These are phyloP conservation scores for Volvariella surrecta DNA, from an alignment of 1,284 basidiomycete species.

Conservation along the genomic window DNA sequence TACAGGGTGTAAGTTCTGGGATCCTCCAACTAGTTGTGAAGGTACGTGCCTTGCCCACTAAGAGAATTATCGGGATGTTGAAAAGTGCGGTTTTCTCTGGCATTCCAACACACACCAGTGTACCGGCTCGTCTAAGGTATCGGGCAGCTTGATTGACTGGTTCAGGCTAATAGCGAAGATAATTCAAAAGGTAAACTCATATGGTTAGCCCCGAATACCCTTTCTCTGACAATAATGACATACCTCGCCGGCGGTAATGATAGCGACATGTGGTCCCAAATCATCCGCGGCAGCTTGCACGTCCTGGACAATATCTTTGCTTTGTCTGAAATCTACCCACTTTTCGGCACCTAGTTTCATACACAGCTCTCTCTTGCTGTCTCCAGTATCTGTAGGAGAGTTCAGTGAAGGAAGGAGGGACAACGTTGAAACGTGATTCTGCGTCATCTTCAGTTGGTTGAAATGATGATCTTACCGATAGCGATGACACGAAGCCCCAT, in stretches of 20 bases:
- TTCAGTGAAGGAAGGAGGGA: too few species aligned
- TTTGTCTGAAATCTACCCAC: slow-evolving; percentile 64
- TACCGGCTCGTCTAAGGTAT: slow-evolving; percentile 50
- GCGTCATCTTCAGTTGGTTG: not conserved
- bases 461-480: slow-evolving; percentile 37
- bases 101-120: slow-evolving; percentile 57
- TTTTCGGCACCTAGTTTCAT: slow-evolving; percentile 55
- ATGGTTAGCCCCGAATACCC: slow-evolving; percentile 3
- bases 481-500: slow-evolving; percentile 65
- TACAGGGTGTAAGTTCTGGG: slow-evolving; percentile 56
- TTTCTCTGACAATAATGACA: too few species aligned
- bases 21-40: too few species aligned
- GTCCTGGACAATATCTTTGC: slow-evolving; percentile 37
- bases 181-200: not conserved
- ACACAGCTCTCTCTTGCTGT: slow-evolving; percentile 53
- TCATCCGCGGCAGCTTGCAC: slow-evolving; percentile 53
- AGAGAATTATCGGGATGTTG: slow-evolving; percentile 44
- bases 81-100: slow-evolving; percentile 31
- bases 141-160: slow-evolving; percentile 60
- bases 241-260: slow-evolving; percentile 43
- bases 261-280: slow-evolving; percentile 56
- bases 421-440: not conserved
- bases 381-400: slow-evolving; percentile 55
- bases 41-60: slow-evolving; percentile 47
- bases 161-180: slow-evolving; percentile 22